phyloP scores from a whole-genome alignment of 2,329 filamentous ascomycete genomes.

The Sphaerulina musiva region DNA sequence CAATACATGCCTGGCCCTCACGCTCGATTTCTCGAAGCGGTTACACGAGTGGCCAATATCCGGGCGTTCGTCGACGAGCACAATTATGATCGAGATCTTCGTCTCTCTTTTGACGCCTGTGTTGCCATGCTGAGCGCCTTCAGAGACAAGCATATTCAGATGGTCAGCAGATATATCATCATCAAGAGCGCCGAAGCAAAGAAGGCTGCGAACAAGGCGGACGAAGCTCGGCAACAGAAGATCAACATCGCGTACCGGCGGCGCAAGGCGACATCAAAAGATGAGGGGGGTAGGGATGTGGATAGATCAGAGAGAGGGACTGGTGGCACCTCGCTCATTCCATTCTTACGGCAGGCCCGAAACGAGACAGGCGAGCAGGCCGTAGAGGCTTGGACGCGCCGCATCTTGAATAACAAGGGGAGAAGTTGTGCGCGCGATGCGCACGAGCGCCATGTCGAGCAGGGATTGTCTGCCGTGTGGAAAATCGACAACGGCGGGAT shows the following conservation, averaged over 20 bases:
- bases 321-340: slow-evolving; percentile 86
- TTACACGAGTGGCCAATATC: slow-evolving; percentile 76
- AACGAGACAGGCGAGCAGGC: slow-evolving; percentile 94
- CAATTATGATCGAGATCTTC: slow-evolving; percentile 57
- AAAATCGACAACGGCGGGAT: slow-evolving; percentile 65
- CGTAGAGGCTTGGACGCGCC: slow-evolving; percentile 59
- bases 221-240: slow-evolving; percentile 32
- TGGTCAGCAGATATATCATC: slow-evolving; percentile 94
- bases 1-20: slow-evolving; percentile 94
- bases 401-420: slow-evolving; percentile 52
- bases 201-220: slow-evolving; percentile 27
- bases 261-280: slow-evolving; percentile 29
- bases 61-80: slow-evolving; percentile 68
- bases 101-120: slow-evolving; percentile 83
- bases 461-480: slow-evolving; percentile 79
- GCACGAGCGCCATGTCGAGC: slow-evolving; percentile 26
- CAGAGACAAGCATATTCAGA: slow-evolving; percentile 90
- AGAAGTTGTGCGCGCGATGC: slow-evolving; percentile 3
- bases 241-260: slow-evolving; percentile 22
- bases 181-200: slow-evolving; percentile 69
- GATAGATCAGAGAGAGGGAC: slow-evolving; percentile 71
- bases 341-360: slow-evolving; percentile 91
- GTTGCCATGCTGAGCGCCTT: slow-evolving; percentile 70
- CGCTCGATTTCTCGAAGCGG: slow-evolving; percentile 77
- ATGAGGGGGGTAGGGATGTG: slow-evolving; percentile 36